Evolutionary conservation across 2,329 filamentous ascomycete genomes (phyloP), one percentile per base, ranked within the genome.

Genomic region (Pyrenochaeta sp.): DNA sequence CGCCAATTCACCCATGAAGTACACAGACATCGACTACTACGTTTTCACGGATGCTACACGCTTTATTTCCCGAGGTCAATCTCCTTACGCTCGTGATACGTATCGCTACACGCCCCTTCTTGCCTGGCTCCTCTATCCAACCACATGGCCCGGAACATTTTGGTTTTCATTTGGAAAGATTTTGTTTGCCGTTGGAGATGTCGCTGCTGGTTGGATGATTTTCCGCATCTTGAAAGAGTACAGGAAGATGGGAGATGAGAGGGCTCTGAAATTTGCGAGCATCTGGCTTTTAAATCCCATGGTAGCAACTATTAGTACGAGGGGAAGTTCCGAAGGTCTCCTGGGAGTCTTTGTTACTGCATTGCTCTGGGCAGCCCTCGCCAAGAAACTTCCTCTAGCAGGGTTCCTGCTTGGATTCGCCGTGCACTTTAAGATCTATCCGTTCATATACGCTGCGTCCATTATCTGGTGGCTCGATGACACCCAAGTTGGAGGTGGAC

Each of bases 371-470:
- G 89, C 92, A 0, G 87, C 89, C 1, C 74, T 91, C 52, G 77
- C 81, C 37, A 79, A 78, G 36, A 77, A 77, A n/a, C 74, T 88
- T 13, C 63, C 72, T 1, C 67, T 95, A 7, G 88, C 91, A 0
- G 93, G 89, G 0, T 53, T 85, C 3, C 70, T 97, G 20, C 77
- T 99, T 3, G 94, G 94, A 0, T 73, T 96, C 19, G 84, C 84
- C 1, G 92, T 97, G 18, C 94, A 99, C 73, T 95, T 99, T 75
- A 99, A 99, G 79, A 97, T 99, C 49, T 99, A 99, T 63, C 94
- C 94, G 0, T 96, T 97, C 71, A 90, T 99, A 48, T 99, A 99
- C 71, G 93, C 89, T 2, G 83, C 86, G 0, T 85, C 87, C 3
- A 86, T 94, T 28, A 71, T 90, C 4, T 91, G 87, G 86, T 92